Evolutionary conservation across 495 filamentous ascomycete species (phyloP), one percentile per base, ranked within the genome.

Genomic region (Aspergillus biplanus): DNA sequence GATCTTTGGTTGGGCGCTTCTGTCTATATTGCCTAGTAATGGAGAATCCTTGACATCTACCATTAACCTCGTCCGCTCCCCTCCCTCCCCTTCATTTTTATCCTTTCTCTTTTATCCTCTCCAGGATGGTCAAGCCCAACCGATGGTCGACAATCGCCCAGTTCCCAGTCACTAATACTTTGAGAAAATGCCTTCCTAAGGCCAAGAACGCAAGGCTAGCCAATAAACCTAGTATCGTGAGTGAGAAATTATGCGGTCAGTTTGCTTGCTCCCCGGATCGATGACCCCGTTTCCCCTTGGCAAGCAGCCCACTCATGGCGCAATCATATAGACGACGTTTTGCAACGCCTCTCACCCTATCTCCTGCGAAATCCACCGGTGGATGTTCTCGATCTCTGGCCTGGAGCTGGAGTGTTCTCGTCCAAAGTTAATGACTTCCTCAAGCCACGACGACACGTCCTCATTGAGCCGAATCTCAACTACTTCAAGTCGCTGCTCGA

Each of bases 371-470:
- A 92, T 69, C 69, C 75, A 13, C 88, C 89, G 55, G 87, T 92
- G 67, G 91, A 93, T 64, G 82, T 98, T 56, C 78, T 98, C 65
- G 94, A 98, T 69, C 76, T 97, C 44, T 90, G 91, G 77, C 94
- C 94, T 1, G 91, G 91, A 31, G 66, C 71, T 21, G 91, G 92
- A 13, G 35, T 94, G 7, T 91, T 86, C 80, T 97, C 93, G 8
- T 76, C 80, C 6, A 90, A 89, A 66, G 68, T 97, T 6, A 87
- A 96, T 68, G 82, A 92, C 1, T 76, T 80, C 42, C 76, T 98
- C 35, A 74, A 89, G 65, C 94, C 94, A 16, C 85, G 89, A 52
- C 86, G 83, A 0, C 94, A 98, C 80, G 74, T 97, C 34, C 77
- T 98, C 54, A 72, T 97, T 61, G 92, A 96, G 64, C 87, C 87